Evolutionary conservation across 257 asterid species (phyloP).

Genomic region (Gardenia jasminoides): DNA sequence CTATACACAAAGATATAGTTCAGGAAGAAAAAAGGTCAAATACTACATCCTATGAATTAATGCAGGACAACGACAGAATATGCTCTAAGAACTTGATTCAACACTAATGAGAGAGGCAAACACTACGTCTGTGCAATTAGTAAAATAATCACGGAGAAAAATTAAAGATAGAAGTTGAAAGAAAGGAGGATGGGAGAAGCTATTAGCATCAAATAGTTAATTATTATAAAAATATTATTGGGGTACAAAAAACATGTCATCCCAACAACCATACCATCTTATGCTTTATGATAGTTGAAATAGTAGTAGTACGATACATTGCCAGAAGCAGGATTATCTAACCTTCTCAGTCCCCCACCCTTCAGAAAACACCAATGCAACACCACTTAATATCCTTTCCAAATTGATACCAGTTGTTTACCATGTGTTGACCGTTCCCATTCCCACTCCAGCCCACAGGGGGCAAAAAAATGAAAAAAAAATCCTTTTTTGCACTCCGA

Average conservation of each 20-base stretch:
- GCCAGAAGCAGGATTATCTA: neutral
- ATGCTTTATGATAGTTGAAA: neutral
- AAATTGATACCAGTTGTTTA: neutral
- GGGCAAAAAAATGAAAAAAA: slow-evolving; percentile 1
- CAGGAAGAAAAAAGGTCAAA: neutral
- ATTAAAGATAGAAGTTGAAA: neutral
- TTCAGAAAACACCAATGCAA: neutral
- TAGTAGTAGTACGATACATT: neutral
- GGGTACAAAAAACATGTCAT: neutral
- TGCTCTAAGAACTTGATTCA: neutral
- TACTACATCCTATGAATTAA: neutral
- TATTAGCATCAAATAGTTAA: neutral
- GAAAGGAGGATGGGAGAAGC: neutral
- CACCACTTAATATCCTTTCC: neutral
- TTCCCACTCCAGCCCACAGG: neutral
- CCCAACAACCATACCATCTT: too few species aligned
- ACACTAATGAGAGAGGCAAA: neutral
- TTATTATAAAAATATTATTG: neutral
- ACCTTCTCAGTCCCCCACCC: neutral
- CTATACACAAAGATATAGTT: neutral
- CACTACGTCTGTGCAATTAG: neutral
- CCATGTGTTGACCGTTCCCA: neutral
- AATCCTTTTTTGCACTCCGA: neutral
- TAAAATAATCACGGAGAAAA: neutral
- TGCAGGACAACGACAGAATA: neutral